Conservation (phyloP, 352 stramenopile genomes). For the Phytopythium mirpurense region DNA sequence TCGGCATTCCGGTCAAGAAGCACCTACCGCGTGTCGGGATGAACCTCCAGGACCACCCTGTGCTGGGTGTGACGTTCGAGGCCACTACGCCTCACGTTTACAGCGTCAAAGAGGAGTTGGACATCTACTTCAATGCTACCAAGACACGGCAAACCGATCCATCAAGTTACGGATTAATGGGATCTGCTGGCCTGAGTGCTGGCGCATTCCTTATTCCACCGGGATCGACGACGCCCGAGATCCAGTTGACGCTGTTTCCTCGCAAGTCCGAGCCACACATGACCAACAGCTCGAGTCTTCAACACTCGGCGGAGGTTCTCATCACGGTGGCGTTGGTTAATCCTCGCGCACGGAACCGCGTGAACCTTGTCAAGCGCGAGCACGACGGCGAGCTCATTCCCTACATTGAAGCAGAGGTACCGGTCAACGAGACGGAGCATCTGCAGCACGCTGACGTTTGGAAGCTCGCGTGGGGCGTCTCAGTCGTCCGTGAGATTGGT, state of each 20-base stretch:
- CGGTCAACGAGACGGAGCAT: constrained; percentile 39
- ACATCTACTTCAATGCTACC: constrained; percentile 43
- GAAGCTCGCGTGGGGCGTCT: constrained; percentile 58
- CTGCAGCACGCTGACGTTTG: constrained; percentile 46
- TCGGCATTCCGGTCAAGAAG: constrained; percentile 51
- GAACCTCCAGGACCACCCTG: constrained; percentile 88
- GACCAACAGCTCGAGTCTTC: constrained; percentile 33
- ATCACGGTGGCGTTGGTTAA: constrained; percentile 81
- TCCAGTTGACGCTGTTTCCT: constrained; percentile 89
- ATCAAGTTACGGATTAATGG: constrained; percentile 51
- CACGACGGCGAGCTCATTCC: constrained; percentile 35
- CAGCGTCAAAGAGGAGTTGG: constrained; percentile 26
- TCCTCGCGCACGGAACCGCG: constrained; percentile 39
- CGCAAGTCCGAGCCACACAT: constrained; percentile 76
- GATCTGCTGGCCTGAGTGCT: constrained; percentile 58
- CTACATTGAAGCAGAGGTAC: constrained; percentile 42
- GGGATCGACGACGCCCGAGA: constrained; percentile 60
- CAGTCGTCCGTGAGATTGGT: constrained; percentile 51
- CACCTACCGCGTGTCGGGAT: constrained; percentile 73
- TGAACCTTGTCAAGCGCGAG: constrained; percentile 36
- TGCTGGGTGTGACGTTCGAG: constrained; percentile 71
- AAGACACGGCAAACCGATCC: constrained; percentile 16
- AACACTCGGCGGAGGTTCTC: constrained; percentile 51
- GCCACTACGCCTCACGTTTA: neutral
- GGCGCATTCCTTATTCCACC: constrained; percentile 75